Percentiles rank a stretch among this genome's conserved stretches.
These are phyloP conservation scores for Hyaloscypha variabilis DNA, from an alignment of 495 filamentous ascomycete genomes.

Conservation along the genomic window DNA sequence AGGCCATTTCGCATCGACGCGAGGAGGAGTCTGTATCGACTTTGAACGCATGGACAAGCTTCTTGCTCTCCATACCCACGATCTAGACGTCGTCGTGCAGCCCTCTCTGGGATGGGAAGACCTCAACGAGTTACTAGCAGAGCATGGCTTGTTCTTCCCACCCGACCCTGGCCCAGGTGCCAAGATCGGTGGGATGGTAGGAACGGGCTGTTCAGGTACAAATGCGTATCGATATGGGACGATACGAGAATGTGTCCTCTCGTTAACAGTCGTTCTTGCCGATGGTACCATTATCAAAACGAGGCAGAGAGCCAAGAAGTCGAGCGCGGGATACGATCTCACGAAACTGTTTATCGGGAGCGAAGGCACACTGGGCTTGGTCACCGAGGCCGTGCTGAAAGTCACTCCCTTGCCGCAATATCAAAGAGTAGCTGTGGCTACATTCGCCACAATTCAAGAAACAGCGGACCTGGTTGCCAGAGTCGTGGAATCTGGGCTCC, in stretches of 20 bases:
- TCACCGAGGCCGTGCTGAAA: constrained; percentile 86
- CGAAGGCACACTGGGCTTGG: constrained; percentile 85
- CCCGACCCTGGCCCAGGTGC: no score
- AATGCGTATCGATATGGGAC: constrained; percentile 89
- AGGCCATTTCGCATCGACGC: constrained; percentile 72
- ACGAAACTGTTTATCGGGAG: constrained; percentile 84
- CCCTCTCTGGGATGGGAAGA: constrained; percentile 77
- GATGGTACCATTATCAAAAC: constrained; percentile 92
- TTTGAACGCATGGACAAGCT: constrained; percentile 76
- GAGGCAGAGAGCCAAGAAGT: constrained; percentile 71
- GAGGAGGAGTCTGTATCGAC: constrained; percentile 74
- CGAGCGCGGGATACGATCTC: constrained; percentile 81
- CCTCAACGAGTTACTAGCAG: constrained; percentile 68
- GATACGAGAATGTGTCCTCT: constrained; percentile 93
- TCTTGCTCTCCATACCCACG: constrained; percentile 65
- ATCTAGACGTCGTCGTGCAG: constrained; percentile 81
- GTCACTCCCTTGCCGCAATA: constrained; percentile 75
- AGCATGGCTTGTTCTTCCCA: no score
- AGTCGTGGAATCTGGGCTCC: constrained; percentile 78
- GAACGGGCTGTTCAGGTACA: no score
- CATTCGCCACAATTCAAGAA: constrained; percentile 73
- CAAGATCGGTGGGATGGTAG: constrained; percentile 96
- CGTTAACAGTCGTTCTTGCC: constrained; percentile 84
- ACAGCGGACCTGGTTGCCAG: constrained; percentile 78
- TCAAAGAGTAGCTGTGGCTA: constrained; percentile 74